Evolutionary conservation across 805 yeast genomes (phyloP).

Genomic region (Lipomyces japonicus): DNA sequence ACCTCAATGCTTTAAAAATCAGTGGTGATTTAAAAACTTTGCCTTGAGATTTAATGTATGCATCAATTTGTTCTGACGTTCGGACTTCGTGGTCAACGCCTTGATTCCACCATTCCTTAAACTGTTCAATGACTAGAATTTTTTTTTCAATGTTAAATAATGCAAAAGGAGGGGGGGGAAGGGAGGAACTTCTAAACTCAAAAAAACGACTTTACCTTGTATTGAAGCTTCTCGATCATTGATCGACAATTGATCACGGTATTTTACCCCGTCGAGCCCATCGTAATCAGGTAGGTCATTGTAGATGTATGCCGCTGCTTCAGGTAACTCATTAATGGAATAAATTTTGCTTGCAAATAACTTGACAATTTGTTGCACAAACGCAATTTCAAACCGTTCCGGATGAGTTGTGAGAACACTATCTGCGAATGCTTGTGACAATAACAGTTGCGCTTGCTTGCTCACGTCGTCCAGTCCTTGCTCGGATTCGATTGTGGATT

Average conservation of each 20-base stretch:
- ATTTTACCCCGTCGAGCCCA: slow-evolving; percentile 4
- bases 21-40: slow-evolving; percentile 3
- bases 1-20: slow-evolving; percentile 22
- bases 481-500: slow-evolving; percentile 43
- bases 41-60: slow-evolving; percentile 1
- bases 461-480: slow-evolving; percentile 40
- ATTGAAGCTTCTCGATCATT: slow-evolving; percentile 2
- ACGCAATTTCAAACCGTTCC: slow-evolving; percentile 9
- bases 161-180: background rate
- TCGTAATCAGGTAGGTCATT: slow-evolving; percentile 12
- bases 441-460: slow-evolving; percentile 2
- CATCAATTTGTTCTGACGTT: slow-evolving; percentile 2
- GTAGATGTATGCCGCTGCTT: slow-evolving; percentile 12
- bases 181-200: too few relatives aligned
- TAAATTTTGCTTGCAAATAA: slow-evolving; percentile 16
- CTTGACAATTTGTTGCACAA: slow-evolving; percentile 7
- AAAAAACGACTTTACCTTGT: too few relatives aligned
- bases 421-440: slow-evolving; percentile 1
- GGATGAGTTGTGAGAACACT: background rate
- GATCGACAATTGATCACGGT: slow-evolving; percentile 4
- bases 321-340: slow-evolving; percentile 16
- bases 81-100: background rate
- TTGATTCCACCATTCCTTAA: slow-evolving; percentile 7
- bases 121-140: slow-evolving; percentile 8
- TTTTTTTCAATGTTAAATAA: background rate